Base-by-base conservation (phyloP, 2,329 filamentous ascomycete genomes). In the Fusarium concolor region DNA sequence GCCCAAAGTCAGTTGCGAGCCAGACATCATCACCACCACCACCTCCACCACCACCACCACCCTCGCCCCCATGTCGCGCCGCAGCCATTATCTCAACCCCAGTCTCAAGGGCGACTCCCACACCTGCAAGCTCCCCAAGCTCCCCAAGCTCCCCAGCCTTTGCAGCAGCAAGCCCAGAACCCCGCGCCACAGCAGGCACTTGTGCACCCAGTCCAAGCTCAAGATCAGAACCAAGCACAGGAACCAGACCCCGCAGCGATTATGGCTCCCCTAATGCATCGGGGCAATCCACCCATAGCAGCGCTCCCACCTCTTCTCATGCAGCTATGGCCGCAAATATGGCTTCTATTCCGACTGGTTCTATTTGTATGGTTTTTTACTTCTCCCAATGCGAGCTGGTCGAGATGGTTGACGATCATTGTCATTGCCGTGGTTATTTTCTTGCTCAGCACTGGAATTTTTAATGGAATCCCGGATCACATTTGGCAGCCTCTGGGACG, bases 331-430 rank as follows among this genome's bases (percentile, higher is more conserved):
- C 87, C 87, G n/a, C 84, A 89, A 52, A 74, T 90, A 28, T 90
- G 88, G 88, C 80, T 90, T 51, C 68, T 89, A 2, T 78, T 87
- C 35, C 84, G 88, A 10, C 77, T 91, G 10, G 79, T 82, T 12
- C 76, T 87, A 8, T 89, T 90, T 73, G 83, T 90, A 14, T 90
- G 87, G 86, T 87, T 89, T 77, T 90, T 90, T 63, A 89, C 88
- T 1, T 83, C 84, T 11, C 84, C 85, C 1, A 82, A 83, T 43
- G 81, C 84, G 3, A 89, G 83, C 71, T 90, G 87, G 87, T 83
- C 83, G 10, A 83, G 87, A 46, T 89, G 85, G 84, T 71, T 87
- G 10, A 84, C 84, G 20, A 83, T 90, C 22, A 79, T 86, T 41
- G 78, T 81, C 9, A 79, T 89, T 31, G 86, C 87, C 9, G 68